Evolutionary conservation across 257 asterid species (phyloP), one percentile per base, ranked within the genome.

Genomic region (Przewalskia tangutica): DNA sequence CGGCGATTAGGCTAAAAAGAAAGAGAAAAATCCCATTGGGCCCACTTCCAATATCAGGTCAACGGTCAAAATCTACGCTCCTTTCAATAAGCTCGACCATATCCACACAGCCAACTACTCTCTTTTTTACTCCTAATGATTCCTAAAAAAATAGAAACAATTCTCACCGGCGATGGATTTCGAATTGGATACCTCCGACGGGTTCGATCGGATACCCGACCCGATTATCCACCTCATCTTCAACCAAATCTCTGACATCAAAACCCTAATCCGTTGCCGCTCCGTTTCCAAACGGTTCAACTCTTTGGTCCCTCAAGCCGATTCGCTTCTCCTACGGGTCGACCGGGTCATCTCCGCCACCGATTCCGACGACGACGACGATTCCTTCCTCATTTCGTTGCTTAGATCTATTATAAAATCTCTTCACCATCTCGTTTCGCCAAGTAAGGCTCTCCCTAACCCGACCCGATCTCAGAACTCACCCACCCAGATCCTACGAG

Each of bases 261-360:
- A 90, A 70, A 83, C 95, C 84, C 92, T 91, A 65, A 85, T 86
- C 84, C 89, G 92, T 2, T 90, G 92, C 88, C 86, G 92, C 36
- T 81, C 92, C 65, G 86, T 89, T 55, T 91, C 91, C 65, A 84
- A 73, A 53, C 88, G 95, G 4, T 87, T 91, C 89, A 83, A 89
- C 84, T 83, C 90, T 18, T 90, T 88, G 58, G 92, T 89, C 38
- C 93, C 91, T n/a, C 95, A 85, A 23, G 79, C 90, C 17, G 93
- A 91, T 48, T 85, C 93, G 7, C 89, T 91, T 78, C 88, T 91
- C 84, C 93, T 91, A 83, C 90, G 91, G 11, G 95, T 91, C 54
- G 95, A 91, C 87, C 85, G 95, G 50, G 95, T 91, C 23, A 84
- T 90, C 79, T 87, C 93, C 59, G 83, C 87, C 11, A 64, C 89